A percentile compares a stretch with the other conserved stretches of the same genome.
phyloP scores from a whole-genome alignment of 805 yeast species.

The Barnettozyma siamensis region DNA sequence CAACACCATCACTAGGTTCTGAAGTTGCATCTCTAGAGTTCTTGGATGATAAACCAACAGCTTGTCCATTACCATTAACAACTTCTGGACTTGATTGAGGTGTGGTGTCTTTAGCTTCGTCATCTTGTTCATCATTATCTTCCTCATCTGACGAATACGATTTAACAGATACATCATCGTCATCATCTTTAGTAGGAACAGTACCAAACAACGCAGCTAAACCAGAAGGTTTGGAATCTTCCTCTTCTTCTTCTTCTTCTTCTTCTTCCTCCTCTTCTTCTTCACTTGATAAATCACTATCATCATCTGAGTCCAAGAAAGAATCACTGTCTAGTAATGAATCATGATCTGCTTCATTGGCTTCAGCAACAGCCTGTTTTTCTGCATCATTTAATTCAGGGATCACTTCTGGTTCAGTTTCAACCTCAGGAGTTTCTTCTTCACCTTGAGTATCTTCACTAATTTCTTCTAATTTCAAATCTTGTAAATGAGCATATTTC shows the following conservation, averaged over 20 bases:
- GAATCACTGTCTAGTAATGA: conserved; percentile 25
- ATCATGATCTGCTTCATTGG: conserved; percentile 18
- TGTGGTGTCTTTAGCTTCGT: conserved; percentile 17
- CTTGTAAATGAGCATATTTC: conserved; percentile 23
- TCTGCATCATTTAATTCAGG: conserved; percentile 19
- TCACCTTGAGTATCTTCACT: conserved; percentile 23
- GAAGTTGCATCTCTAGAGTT: conserved; percentile 15
- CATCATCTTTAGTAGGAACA: conserved; percentile 23
- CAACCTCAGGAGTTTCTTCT: conserved; percentile 13
- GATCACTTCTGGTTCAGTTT: conserved; percentile 21
- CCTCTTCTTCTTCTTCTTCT: conserved; percentile 11
- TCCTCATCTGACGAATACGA: conserved; percentile 20
- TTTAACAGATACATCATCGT: conserved; percentile 32
- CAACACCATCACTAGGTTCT: conserved; percentile 34
- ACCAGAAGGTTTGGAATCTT: conserved; percentile 19
- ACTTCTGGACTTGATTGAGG: conserved; percentile 15
- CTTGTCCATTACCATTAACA: not conserved
- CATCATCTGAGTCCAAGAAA: conserved; percentile 27
- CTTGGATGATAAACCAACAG: conserved; percentile 1
- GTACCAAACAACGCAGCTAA: conserved; percentile 35
- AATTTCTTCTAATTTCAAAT: conserved; percentile 23
- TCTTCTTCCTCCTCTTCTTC: conserved; percentile 16
- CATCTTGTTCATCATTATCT: conserved; percentile 10
- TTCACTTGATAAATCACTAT: conserved; percentile 22
- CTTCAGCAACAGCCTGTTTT: conserved; percentile 24